phyloP scores from a whole-genome alignment of 2,329 filamentous ascomycete genomes.

The Aspergillus sergii region DNA sequence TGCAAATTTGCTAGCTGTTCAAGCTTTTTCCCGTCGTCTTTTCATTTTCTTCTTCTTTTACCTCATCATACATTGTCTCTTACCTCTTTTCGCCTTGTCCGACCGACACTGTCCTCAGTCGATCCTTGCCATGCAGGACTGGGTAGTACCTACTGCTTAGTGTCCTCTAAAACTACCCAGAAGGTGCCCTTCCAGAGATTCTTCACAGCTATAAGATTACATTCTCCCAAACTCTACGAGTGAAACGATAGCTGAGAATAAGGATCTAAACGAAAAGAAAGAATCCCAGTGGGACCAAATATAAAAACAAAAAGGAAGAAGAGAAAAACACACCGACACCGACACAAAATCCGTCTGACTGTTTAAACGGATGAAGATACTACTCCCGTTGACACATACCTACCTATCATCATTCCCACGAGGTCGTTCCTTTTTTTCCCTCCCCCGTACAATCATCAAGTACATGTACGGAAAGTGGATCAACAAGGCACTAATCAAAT shows the following conservation, averaged over 20 bases:
- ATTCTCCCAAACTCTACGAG: not conserved
- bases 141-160: not conserved
- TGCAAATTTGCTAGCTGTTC: not conserved
- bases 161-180: not conserved
- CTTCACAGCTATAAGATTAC: not conserved
- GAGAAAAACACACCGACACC: not conserved
- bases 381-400: not conserved
- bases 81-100: not conserved
- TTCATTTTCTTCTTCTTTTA: not conserved
- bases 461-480: not conserved
- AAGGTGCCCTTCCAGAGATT: not conserved
- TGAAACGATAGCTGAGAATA: not conserved
- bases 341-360: not conserved
- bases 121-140: not conserved
- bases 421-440: not conserved
- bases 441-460: not conserved
- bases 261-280: not conserved
- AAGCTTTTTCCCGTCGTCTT: not conserved
- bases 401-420: not conserved
- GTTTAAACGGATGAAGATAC: not conserved
- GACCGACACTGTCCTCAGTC: not conserved
- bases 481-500: not conserved
- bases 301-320: not conserved
- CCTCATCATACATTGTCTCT: not conserved
- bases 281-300: not conserved